These are phyloP conservation scores for Aspergillus pseudotamarii DNA, from an alignment of 2,329 filamentous ascomycete genomes.

Conservation along the genomic window DNA sequence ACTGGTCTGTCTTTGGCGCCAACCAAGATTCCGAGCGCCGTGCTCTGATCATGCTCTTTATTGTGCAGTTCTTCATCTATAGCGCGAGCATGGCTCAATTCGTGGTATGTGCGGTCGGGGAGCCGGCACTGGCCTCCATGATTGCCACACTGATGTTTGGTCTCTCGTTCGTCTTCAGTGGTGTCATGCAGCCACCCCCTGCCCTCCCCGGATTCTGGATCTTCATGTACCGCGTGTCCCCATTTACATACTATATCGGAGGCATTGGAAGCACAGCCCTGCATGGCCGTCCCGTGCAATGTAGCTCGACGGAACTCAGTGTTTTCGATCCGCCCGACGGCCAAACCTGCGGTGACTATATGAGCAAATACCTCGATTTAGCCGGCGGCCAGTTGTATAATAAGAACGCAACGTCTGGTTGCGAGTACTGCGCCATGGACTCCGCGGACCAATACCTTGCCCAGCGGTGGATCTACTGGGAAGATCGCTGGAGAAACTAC, in stretches of 20 bases:
- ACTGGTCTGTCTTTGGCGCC: conserved; percentile 64
- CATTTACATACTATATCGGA: conserved; percentile 69
- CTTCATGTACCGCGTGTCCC: conserved; percentile 72
- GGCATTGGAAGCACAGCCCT: conserved; percentile 43
- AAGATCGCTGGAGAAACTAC: conserved; percentile 68
- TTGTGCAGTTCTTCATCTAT: not conserved
- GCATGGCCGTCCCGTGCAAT: conserved; percentile 33
- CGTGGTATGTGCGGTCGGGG: conserved; percentile 4
- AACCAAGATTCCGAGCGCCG: conserved; percentile 36
- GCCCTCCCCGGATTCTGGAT: conserved; percentile 73
- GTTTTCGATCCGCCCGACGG: conserved; percentile 61
- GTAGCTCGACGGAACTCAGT: conserved; percentile 53
- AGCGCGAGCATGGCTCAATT: conserved; percentile 6
- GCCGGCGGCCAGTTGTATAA: conserved; percentile 59
- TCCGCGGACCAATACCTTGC: conserved; percentile 43
- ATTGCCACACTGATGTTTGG: conserved; percentile 31
- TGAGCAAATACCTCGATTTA: conserved; percentile 51
- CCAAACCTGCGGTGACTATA: conserved; percentile 62
- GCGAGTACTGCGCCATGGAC: conserved; percentile 49
- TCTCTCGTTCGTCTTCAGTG: conserved; percentile 7
- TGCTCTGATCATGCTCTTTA: not conserved
- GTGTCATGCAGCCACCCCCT: conserved; percentile 58
- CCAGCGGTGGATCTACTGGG: conserved; percentile 53
- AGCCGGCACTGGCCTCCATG: conserved; percentile 3
- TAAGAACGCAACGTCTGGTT: conserved; percentile 49